Conservation (phyloP, 2,329 filamentous ascomycete genomes). For the Botrytis medusae region DNA sequence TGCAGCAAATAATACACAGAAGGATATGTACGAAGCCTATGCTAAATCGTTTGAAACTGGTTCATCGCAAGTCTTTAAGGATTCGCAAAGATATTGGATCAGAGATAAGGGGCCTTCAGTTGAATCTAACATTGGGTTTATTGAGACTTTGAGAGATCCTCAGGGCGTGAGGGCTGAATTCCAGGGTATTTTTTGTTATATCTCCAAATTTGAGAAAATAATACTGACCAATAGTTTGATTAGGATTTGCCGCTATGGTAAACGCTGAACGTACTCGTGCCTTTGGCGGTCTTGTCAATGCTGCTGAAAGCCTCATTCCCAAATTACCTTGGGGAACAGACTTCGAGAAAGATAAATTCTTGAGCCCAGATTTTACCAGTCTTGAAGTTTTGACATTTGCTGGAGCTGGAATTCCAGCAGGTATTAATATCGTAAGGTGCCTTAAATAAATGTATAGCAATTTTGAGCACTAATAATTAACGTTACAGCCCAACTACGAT, state of each 20-base stretch:
- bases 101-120: conserved; percentile 78
- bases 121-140: conserved; percentile 79
- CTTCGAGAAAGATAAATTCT: conserved; percentile 95
- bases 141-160: conserved; percentile 83
- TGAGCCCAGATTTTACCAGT: conserved; percentile 93
- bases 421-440: conserved; percentile 56
- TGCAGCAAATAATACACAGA: conserved; percentile 71
- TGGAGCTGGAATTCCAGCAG: conserved; percentile 62
- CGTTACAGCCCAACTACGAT: conserved; percentile 61
- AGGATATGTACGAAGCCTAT: conserved; percentile 72
- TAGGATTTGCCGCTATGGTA: conserved; percentile 70
- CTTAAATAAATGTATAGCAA: background rate
- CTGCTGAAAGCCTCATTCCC: conserved; percentile 80
- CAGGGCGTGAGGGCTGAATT: conserved; percentile 79
- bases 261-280: conserved; percentile 88
- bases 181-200: conserved; percentile 57
- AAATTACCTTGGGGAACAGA: conserved; percentile 83
- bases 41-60: conserved; percentile 72
- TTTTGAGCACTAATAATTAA: background rate
- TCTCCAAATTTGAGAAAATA: too few species aligned
- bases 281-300: conserved; percentile 80
- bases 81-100: conserved; percentile 79
- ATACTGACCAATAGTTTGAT: background rate
- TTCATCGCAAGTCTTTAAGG: conserved; percentile 74
- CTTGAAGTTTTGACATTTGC: conserved; percentile 86